Base-by-base conservation (phyloP, 225 moss, liverwort and hornwort species). In the Antitrichia curtipendula region DNA sequence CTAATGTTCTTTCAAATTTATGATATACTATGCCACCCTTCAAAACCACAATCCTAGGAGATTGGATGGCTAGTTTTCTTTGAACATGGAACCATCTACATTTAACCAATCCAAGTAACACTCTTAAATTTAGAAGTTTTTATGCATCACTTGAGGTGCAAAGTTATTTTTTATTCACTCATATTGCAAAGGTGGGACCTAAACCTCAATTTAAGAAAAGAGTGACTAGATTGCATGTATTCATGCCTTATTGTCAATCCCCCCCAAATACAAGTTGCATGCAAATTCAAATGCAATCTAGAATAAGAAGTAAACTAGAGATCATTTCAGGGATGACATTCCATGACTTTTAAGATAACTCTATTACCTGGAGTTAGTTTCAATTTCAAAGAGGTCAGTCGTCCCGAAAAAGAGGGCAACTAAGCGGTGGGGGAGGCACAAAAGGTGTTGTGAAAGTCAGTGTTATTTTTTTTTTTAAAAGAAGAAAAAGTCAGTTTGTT, bases 61-160 rank as follows among this genome's bases (percentile, higher is more conserved):
- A 45, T 45, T 72, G 4, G 17, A 72, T 73, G 4, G 18, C 49
- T 47, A 45, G 17, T 12, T 7, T 6, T 31, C 45, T 72, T 74
- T 0, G 0, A 49, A 49, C 20, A 49, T 7, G 5, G 4, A 5
- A 31, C 1, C 14, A 3, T 49, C 17, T 11, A 19, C 7, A 74
- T 31, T 49, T 32, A 32, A 74, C 19, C 19, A 49, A 74, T 74
- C 19, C 2, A 32, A 5, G 0, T 49, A 29, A 29, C 47, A 29
- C 4, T 73, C 7, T 47, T 12, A 1, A 20, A 31, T 31, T n/a
- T 0, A 5, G 0, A 50, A 50, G 2, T 12, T 32, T 11, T 32
- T 32, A 31, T 75, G 2, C 34, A 52, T 22, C 3, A 36, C 12
- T 20, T 22, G 22, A 52, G 3, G 50, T 20, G 10, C 29, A 74